Evolutionary conservation across 352 stramenopile genomes (phyloP), one percentile per base, ranked within the genome.

Genomic region (Phytophthora quininea): DNA sequence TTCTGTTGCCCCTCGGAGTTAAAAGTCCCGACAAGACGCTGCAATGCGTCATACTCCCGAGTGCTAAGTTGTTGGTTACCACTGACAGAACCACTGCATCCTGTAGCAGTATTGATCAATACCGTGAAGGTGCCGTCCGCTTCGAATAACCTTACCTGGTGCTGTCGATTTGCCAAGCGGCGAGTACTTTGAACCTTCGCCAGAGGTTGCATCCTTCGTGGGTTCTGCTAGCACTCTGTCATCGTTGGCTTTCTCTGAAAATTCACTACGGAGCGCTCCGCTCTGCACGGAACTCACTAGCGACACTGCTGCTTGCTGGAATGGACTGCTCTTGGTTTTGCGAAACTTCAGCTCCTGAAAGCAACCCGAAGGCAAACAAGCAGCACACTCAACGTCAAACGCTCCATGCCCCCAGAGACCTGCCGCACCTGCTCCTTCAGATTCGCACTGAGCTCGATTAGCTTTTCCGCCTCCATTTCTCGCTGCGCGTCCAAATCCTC

Each of bases 1-100:
- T 67, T 69, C 60, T 78, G 69, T 37, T 86, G 77, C 35, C 77
- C 65, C 11, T 55, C 62, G 43, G 43, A 77, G 38, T 74, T 67
- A 10, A 79, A 64, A 42, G 64, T 71, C 30, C 60, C 46, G 48
- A 79, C 35, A 19, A 79, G 59, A 24, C 45, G 54, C 27, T 76
- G 67, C 14, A 79, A 49, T 27, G 62, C 42, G 45, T 79, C 71
- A 19, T 24, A 38, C 14, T 58, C 45, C 46, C 49, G 45, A 11
- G 19, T 45, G 11, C 15, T 62, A 19, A 15, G 30, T 14, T 62
- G 51, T 68, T 63, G 64, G 15, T 73, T 73, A 12, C 19, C 42
- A 53, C 32, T 15, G 6, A 31, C 29, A 6, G 30, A 1, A 2
- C 8, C 19, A 4, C 2, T n/a, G 19, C 19, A 24, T 24, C 19